Base-by-base conservation (phyloP, 768 basidiomycete genomes). In the Boletus sensibilis region DNA sequence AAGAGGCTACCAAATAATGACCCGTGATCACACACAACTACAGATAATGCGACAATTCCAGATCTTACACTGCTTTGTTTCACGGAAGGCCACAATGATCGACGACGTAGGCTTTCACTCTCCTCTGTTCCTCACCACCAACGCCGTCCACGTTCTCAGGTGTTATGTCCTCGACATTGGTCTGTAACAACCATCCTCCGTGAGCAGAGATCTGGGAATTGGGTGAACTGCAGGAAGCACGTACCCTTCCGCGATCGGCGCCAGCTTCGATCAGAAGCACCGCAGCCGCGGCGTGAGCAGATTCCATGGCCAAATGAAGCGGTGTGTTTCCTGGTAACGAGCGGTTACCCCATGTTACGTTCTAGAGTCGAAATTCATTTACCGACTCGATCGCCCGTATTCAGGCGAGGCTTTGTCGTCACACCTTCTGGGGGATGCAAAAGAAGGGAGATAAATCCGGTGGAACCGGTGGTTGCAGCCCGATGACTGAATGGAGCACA, bases 301-400 rank as follows among this genome's bases (percentile, higher is more conserved):
- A 94, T 65, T 99, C 96, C 88, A 99, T 90, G 18, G 96, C 95
- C 33, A 99, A 83, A 78, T 99, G 97, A 37, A 99, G 76, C 2
- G 97, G 94, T 2, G 97, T 98, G 68, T 98, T 97, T 49, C 96
- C 95, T 91, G 66, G 51, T 53, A 63, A 64, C 43, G 47, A 56
- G 29, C 55, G 18, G 38, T 56, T 27, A 60, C 14, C 21, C 27
- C 6, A 42, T 41, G 31, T 33, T n/a, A 39, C 40, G 27, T n/a
- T 38, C 38, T 13, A 27, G 12, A 10, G 12, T 46, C 34, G 25
- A 49, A 46, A 20, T 48, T 48, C 10, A 69, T 72, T 68, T 68
- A 89, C 90, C 88, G 45, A 90, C 76, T 50, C 90, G 83, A 78
- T 93, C 92, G 49, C 79, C 82, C 27, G 90, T 90, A 67, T 98